phyloP scores from a whole-genome alignment of 257 asterid genomes.

The Ophiorrhiza pumila region DNA sequence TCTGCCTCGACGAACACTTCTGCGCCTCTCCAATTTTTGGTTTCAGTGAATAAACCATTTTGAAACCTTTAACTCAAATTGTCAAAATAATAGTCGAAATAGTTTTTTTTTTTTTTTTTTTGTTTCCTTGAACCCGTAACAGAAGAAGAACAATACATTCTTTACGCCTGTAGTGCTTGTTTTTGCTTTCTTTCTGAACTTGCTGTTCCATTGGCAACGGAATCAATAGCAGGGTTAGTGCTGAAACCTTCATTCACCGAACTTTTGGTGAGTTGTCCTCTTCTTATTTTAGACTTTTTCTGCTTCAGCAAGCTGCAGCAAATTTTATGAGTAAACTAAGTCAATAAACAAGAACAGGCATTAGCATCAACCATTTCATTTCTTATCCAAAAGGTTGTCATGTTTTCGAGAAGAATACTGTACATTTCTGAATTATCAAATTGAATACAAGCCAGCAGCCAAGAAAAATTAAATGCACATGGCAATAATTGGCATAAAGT shows the following conservation, averaged over 20 bases:
- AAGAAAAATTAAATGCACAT: not conserved
- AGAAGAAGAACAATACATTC: not conserved
- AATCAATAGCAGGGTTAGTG: not conserved
- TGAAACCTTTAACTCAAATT: not conserved
- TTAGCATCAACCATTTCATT: not conserved
- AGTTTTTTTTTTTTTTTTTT: not conserved
- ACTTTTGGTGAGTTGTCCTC: conserved; percentile 31
- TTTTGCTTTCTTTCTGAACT: not conserved
- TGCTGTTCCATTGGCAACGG: not conserved
- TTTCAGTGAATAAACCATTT: no score
- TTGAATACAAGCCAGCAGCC: no score
- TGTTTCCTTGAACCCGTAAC: not conserved
- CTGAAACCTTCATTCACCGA: conserved; percentile 18
- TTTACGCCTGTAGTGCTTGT: not conserved
- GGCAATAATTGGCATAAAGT: not conserved
- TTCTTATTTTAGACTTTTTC: conserved; percentile 29
- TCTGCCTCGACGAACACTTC: no score
- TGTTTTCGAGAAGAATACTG: not conserved
- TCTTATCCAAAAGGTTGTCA: not conserved
- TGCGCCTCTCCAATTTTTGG: no score
- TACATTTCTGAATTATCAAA: not conserved
- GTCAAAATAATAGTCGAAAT: not conserved
- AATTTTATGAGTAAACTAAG: not conserved
- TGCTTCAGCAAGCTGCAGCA: conserved; percentile 41
- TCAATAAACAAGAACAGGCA: not conserved